phyloP scores from a whole-genome alignment of 345 rosid species.

The Eutrema heterophyllum region DNA sequence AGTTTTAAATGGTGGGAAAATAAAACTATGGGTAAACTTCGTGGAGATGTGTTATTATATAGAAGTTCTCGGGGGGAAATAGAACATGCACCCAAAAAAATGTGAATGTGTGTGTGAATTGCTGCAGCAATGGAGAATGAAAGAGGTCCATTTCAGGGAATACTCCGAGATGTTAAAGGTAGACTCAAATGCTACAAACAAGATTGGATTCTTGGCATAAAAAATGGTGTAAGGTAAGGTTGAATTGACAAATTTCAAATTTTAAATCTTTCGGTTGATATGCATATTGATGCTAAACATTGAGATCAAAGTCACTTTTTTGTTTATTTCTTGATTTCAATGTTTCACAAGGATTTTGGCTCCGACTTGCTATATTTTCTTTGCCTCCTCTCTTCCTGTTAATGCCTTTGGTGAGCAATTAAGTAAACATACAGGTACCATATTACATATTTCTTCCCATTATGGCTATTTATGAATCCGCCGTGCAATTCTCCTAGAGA shows the following conservation, averaged over 20 bases:
- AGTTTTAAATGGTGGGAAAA: no score
- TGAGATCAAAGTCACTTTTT: neutral
- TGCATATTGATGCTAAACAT: neutral
- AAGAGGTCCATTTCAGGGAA: conserved; percentile 64
- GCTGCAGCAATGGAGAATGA: conserved; percentile 43
- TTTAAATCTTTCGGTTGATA: neutral
- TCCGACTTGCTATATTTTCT: conserved; percentile 69
- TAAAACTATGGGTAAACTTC: no score
- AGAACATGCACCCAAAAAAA: no score
- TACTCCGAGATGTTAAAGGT: conserved; percentile 53
- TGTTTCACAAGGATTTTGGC: conserved; percentile 51
- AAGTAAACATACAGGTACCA: conserved; percentile 67
- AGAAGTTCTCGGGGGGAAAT: no score
- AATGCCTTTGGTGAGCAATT: conserved; percentile 88
- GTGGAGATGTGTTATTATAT: no score
- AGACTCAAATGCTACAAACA: conserved; percentile 58
- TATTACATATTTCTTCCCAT: neutral
- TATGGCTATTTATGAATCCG: neutral
- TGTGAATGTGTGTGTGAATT: no score
- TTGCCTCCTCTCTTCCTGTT: conserved; percentile 87
- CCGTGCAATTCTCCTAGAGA: neutral
- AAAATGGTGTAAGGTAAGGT: conserved; percentile 48
- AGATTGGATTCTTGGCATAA: conserved; percentile 53
- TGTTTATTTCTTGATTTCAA: neutral
- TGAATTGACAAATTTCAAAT: neutral